Evolutionary conservation across 495 filamentous ascomycete genomes (phyloP).

Genomic region (Rhypophila decipiens): DNA sequence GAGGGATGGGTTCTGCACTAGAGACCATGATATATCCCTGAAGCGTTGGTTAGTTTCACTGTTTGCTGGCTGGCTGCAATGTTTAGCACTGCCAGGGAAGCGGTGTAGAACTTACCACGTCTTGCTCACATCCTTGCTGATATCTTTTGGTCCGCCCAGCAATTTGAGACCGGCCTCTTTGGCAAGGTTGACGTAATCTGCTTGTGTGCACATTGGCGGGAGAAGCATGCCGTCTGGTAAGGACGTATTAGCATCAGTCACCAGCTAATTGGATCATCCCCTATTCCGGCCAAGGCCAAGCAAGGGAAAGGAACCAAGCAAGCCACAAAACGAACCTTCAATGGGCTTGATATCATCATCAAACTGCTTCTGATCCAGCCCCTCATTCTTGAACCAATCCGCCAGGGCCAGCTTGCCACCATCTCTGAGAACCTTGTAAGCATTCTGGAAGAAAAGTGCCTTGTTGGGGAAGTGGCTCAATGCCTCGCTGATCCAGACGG

Average conservation of each 20-base stretch:
- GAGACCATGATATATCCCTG: conserved; percentile 56
- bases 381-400: conserved; percentile 51
- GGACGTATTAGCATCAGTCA: neutral
- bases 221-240: conserved; percentile 50
- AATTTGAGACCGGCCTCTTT: conserved; percentile 36
- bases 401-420: conserved; percentile 47
- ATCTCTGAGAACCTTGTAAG: conserved; percentile 29
- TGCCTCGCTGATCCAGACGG: conserved; percentile 54
- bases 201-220: conserved; percentile 43
- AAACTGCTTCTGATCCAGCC: conserved; percentile 33
- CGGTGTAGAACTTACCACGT: conserved; percentile 43
- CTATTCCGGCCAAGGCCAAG: neutral
- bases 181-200: conserved; percentile 44
- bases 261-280: neutral
- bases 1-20: conserved; percentile 49
- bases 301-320: too few relatives aligned
- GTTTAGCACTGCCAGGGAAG: neutral
- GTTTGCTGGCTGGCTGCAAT: conserved; percentile 1
- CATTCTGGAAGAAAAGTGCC: conserved; percentile 48
- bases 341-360: conserved; percentile 50
- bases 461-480: conserved; percentile 53
- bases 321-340: conserved; percentile 33
- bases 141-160: conserved; percentile 43
- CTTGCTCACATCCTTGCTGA: conserved; percentile 49
- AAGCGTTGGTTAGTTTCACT: too few relatives aligned